Base-by-base conservation (phyloP, 768 basidiomycete species). In the Hygrophoropsis aurantiaca region DNA sequence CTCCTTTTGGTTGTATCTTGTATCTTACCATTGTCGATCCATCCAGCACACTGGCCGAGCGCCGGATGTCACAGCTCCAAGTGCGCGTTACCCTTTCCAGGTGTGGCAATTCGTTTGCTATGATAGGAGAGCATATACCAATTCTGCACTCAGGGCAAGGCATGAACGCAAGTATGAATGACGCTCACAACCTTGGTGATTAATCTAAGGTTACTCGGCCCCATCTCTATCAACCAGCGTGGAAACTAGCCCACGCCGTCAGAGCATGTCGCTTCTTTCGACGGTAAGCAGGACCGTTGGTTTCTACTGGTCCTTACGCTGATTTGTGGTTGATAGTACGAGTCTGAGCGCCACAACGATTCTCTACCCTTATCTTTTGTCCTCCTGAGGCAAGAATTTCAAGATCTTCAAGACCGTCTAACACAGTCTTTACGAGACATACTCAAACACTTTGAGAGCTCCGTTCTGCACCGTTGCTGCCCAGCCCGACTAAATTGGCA, bases 61-160 rank as follows among this genome's bases (percentile, higher is more conserved):
- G 0, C 69, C 80, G 3, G 84, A 86, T 58, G 71, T 87, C 11
- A 77, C 72, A 3, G 79, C 81, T 4, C 69, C 79, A 0, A 74
- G 75, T 11, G 84, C 85, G 11, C 74, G 85, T 27, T 88, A 80
- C 61, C 85, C 83, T 3, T 88, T 84, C 51, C 85, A 86, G 66
- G 86, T 82, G 54, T 44, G 61, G 71, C 65, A 37, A 47, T 55
- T 56, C 15, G 42, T 39, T 16, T n/a, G 5, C n/a, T 27, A 9
- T 30, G 7, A 30, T 26, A 10, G 21, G 61, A 30, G 27, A 30
- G 13, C 27, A 13, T 7, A 7, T 30, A 30, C 27, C 39, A 69
- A 54, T 6, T 52, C 59, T 52, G 44, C 51, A 18, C 54, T 51
- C 30, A 76, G 75, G 77, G 5, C 79, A 80, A 47, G 78, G 75